phyloP scores from a whole-genome alignment of 441 rosid genomes.

The Eruca vesicaria region DNA sequence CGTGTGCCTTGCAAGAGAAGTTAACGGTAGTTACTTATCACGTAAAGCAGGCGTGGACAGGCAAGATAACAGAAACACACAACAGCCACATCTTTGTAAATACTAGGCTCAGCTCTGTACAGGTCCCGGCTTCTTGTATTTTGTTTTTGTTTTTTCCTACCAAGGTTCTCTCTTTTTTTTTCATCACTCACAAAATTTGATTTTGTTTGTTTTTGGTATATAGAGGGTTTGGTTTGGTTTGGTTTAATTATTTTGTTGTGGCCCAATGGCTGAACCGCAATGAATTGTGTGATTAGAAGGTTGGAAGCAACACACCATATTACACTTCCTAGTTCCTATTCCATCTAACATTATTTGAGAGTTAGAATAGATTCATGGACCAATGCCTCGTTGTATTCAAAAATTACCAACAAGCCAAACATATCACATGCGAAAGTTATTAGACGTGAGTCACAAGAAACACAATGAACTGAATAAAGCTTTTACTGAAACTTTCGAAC shows the following conservation, averaged over 20 bases:
- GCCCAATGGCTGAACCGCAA: background rate
- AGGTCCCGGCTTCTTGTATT: background rate
- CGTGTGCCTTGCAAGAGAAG: conserved; percentile 1
- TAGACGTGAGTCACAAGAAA: no score
- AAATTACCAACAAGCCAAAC: background rate
- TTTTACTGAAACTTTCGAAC: no score
- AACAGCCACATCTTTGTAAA: conserved; percentile 16
- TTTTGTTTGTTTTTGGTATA: background rate
- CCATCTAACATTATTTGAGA: background rate
- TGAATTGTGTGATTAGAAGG: background rate
- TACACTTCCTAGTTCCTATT: background rate
- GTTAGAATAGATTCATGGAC: background rate
- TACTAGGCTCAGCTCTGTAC: conserved; percentile 19
- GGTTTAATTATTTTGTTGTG: background rate
- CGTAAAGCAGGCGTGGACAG: background rate
- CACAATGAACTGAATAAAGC: no score
- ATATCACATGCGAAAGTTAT: background rate
- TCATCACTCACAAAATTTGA: conserved; percentile 3
- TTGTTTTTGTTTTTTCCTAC: background rate
- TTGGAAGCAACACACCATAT: background rate
- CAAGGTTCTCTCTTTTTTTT: background rate
- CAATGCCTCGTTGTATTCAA: background rate
- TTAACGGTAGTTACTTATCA: conserved; percentile 11
- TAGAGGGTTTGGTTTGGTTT: conserved; percentile 13
- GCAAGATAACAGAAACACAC: background rate